Base-by-base conservation (phyloP, 1,284 basidiomycete species). In the Pholiota adiposa region DNA sequence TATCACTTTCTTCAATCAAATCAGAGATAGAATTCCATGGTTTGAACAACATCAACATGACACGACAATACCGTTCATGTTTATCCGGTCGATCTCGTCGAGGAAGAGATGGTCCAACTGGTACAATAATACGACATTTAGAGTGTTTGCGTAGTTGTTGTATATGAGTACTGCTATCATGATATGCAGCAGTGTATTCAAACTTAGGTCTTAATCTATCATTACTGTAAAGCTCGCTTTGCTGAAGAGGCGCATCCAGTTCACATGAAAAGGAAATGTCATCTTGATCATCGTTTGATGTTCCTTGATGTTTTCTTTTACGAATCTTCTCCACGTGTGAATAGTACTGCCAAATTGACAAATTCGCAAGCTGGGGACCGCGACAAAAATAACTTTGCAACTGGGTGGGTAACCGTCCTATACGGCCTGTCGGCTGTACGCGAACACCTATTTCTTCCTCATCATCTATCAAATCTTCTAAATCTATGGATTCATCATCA, bases 1-100 rank as follows among this genome's bases (percentile, higher is more conserved):
- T 48, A 19, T 69, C 29, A 0, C 34, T 19, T 2, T 2, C 0
- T 0, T 23, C 4, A 3, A 54, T 34, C 4, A 79, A 54, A 56
- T 78, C 73, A 4, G 16, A 2, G 4, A 60, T 40, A 36, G 18
- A 21, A 5, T 58, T 51, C 73, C 73, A 75, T 0, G 72, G 73
- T 44, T 69, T 72, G 46, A 75, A 73, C 0, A 75, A 59, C 5
- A 73, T 69, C 0, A 73, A 46, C 73, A 75, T 74, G 0, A 72
- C 33, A 0, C 64, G 23, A 21, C 63, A 66, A 54, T 73, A 70
- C 19, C 63, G 54, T 3, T 36, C 51, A 14, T 54, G 18, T 0
- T 18, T 5, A 1, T 64, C 56, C 7, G 46, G 21, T 9, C 41
- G 8, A 51, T 69, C 72, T 21, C 71, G 48, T 1, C 70, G 29